phyloP scores from a whole-genome alignment of 768 basidiomycete genomes.

The Hygrocybe punicea region DNA sequence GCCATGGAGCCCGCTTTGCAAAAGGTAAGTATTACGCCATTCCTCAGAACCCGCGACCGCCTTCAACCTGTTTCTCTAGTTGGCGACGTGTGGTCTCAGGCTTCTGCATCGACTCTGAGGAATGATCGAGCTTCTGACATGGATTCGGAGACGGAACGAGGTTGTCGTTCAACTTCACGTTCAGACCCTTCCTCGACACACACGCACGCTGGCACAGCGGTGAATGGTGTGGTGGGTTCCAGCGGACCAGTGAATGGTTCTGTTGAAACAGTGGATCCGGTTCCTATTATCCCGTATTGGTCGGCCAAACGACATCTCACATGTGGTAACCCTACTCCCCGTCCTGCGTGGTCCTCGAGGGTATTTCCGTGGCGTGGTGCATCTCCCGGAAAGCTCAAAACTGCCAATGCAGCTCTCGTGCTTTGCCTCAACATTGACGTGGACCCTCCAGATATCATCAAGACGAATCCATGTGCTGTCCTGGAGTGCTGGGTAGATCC shows the following conservation, averaged over 20 bases:
- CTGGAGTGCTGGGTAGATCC: constrained; percentile 99
- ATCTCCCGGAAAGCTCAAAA: constrained; percentile 83
- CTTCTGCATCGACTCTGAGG: constrained; percentile 18
- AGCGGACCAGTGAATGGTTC: constrained; percentile 43
- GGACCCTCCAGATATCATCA: constrained; percentile 96
- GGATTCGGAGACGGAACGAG: constrained; percentile 56
- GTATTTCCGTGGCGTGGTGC: constrained; percentile 77
- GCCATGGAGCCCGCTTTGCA: constrained; percentile 19
- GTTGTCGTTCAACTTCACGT: constrained; percentile 45
- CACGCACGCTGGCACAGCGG: constrained; percentile 29
- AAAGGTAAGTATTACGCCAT: constrained; percentile 17
- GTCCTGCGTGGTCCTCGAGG: constrained; percentile 61
- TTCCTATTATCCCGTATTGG: constrained; percentile 78
- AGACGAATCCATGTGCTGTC: constrained; percentile 93
- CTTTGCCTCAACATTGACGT: constrained; percentile 96
- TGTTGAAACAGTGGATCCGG: constrained; percentile 44
- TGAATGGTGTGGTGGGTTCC: constrained; percentile 29
- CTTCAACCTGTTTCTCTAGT: constrained; percentile 19
- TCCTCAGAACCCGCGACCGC: not conserved
- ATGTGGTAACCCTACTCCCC: constrained; percentile 79
- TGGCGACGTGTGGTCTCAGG: constrained; percentile 35
- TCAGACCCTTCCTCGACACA: constrained; percentile 48
- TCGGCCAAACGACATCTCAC: constrained; percentile 87
- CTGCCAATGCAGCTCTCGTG: constrained; percentile 81
- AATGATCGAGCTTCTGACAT: constrained; percentile 9